Conservation (phyloP, 1,139 yeast genomes). For the Yamadazyma sp. region DNA sequence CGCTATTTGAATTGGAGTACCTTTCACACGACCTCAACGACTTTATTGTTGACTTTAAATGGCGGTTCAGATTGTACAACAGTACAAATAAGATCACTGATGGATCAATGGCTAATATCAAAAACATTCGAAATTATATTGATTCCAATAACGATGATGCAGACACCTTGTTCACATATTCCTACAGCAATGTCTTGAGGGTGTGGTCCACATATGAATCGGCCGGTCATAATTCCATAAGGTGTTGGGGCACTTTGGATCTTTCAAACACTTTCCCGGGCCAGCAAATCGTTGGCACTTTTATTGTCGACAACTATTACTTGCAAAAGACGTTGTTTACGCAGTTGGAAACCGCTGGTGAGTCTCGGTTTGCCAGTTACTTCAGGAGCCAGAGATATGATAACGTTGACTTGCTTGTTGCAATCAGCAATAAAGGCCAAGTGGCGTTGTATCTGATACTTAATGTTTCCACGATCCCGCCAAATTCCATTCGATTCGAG, state of each 20-base stretch:
- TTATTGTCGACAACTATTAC: slow-evolving; percentile 59
- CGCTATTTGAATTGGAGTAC: slow-evolving; percentile 71
- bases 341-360: slow-evolving; percentile 6
- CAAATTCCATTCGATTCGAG: slow-evolving; percentile 30
- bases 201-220: slow-evolving; percentile 74
- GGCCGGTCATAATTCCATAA: slow-evolving; percentile 57
- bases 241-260: slow-evolving; percentile 59
- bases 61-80: slow-evolving; percentile 38
- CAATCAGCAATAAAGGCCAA: slow-evolving; percentile 44
- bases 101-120: slow-evolving; percentile 38
- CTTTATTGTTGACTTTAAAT: slow-evolving; percentile 53
- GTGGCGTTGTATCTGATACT: slow-evolving; percentile 50
- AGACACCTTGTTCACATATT: slow-evolving; percentile 59
- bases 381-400: slow-evolving; percentile 16
- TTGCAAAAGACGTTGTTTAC: slow-evolving; percentile 22
- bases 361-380: slow-evolving; percentile 10
- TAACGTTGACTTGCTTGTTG: slow-evolving; percentile 54
- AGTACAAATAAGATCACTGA: slow-evolving; percentile 19
- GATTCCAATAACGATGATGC: slow-evolving; percentile 26
- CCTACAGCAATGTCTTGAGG: slow-evolving; percentile 55
- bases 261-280: slow-evolving; percentile 27
- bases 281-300: slow-evolving; percentile 31
- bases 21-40: slow-evolving; percentile 56
- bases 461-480: slow-evolving; percentile 54
- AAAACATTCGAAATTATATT: slow-evolving; percentile 37